Conservation (phyloP, 2,329 filamentous ascomycete species). For the Pseudocercospora cruenta region DNA sequence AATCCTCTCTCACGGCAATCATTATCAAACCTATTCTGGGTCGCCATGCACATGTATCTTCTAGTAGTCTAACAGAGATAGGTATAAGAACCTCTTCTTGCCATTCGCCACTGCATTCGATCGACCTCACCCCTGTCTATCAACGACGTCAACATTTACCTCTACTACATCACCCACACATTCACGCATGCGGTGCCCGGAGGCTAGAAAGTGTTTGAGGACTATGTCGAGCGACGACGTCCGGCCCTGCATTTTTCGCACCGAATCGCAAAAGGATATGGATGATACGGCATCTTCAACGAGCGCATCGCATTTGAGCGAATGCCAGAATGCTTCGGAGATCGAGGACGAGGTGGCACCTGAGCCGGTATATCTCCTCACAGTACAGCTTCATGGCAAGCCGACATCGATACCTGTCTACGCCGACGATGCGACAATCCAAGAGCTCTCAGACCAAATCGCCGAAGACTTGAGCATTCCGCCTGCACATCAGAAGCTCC, state of each 20-base stretch:
- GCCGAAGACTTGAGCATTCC: conserved; percentile 62
- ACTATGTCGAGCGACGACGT: conserved; percentile 16
- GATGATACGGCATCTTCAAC: conserved; percentile 10
- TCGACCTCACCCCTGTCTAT: neutral
- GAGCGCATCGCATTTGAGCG: conserved; percentile 15
- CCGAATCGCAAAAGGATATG: conserved; percentile 12
- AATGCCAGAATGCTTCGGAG: conserved; percentile 19
- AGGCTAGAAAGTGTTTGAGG: conserved; percentile 19
- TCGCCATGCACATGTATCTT: neutral
- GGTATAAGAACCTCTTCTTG: neutral
- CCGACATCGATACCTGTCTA: conserved; percentile 54
- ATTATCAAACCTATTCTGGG: neutral
- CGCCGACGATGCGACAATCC: conserved; percentile 53
- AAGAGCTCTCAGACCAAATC: conserved; percentile 64
- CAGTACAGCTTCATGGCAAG: conserved; percentile 59
- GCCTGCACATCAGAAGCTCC: conserved; percentile 67
- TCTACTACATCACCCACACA: neutral
- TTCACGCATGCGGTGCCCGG: conserved; percentile 21
- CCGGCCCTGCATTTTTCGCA: conserved; percentile 17
- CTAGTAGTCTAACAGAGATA: neutral
- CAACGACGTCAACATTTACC: conserved; percentile 3
- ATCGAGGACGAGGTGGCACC: conserved; percentile 23
- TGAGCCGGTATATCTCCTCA: conserved; percentile 45
- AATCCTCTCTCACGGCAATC: neutral
- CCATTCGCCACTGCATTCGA: neutral